Evolutionary conservation across 2,329 filamentous ascomycete genomes (phyloP).

Genomic region (Aspergillus tubingensis): DNA sequence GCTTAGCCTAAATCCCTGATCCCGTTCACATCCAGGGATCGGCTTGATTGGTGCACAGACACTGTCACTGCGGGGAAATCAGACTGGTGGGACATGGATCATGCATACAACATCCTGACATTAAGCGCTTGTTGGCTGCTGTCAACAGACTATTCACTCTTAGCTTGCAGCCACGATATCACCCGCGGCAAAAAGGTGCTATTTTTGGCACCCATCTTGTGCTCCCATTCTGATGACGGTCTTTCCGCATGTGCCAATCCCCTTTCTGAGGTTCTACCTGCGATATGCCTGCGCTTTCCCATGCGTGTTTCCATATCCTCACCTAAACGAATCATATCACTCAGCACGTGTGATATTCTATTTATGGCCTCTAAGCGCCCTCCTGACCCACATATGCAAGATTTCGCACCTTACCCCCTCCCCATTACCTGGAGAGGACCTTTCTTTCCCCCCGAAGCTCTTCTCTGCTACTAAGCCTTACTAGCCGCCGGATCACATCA

Average conservation of each 20-base stretch:
- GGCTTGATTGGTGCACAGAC: neutral
- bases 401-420: neutral
- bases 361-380: conserved; percentile 6
- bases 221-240: neutral
- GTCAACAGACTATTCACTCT: neutral
- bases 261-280: neutral
- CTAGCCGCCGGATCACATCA: neutral
- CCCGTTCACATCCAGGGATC: neutral
- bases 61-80: neutral
- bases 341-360: conserved; percentile 3
- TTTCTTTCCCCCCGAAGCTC: neutral
- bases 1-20: neutral
- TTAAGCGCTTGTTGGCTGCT: neutral
- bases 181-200: neutral
- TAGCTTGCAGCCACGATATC: neutral
- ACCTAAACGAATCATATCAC: neutral
- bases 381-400: neutral
- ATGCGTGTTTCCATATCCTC: neutral
- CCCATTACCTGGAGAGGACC: neutral
- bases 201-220: conserved; percentile 10
- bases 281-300: neutral
- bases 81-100: neutral
- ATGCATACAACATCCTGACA: neutral
- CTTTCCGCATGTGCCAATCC: neutral
- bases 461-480: neutral